Base-by-base conservation (phyloP, 495 filamentous ascomycete species). In the Aspergillus carlsbadensis region DNA sequence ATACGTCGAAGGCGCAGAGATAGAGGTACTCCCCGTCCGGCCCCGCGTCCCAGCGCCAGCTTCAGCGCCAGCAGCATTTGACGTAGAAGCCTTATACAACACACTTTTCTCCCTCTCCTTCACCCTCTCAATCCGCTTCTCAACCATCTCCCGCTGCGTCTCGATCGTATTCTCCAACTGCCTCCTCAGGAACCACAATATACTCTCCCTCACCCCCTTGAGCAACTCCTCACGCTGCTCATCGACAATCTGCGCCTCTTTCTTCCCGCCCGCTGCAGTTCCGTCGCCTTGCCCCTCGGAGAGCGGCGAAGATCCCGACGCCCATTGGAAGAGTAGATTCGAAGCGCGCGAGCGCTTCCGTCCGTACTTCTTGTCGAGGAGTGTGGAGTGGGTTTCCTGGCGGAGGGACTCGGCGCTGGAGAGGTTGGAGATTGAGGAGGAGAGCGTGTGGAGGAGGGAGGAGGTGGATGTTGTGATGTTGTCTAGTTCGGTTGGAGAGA, bases 51-150 rank as follows among this genome's bases (percentile, higher is more conserved):
- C 50, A 44, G 43, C 34, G 29, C 13, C 35, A 51, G 17, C 2
- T 37, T 3, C 6, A 36, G 45, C 6, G 21, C 34, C 7, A 40
- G 48, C 8, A 10, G 10, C 11, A 51, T 34, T 18, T 14, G 33
- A 40, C 7, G 34, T 18, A 3, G 41, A 57, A 58, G 65, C 58
- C 65, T 89, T 94, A 56, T 91, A 88, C 56, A 96, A 70, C 44
- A 93, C 81, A 69, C 89, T 94, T 74, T 88, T 91, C 68, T 86
- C 91, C 80, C 86, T 91, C 77, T 98, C 95, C 65, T 91, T 77
- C 65, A 92, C 89, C 54, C 95, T 75, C 66, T 83, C 82, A 56
- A 98, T 70, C 63, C 94, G 71, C 65, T 87, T 88, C 73, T 96
- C 94, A 76, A 98, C 95, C 90, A 97, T 96, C 44, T 75, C 78